Conservation (phyloP, 2,329 filamentous ascomycete genomes). For the Knoxdaviesia proteae region DNA sequence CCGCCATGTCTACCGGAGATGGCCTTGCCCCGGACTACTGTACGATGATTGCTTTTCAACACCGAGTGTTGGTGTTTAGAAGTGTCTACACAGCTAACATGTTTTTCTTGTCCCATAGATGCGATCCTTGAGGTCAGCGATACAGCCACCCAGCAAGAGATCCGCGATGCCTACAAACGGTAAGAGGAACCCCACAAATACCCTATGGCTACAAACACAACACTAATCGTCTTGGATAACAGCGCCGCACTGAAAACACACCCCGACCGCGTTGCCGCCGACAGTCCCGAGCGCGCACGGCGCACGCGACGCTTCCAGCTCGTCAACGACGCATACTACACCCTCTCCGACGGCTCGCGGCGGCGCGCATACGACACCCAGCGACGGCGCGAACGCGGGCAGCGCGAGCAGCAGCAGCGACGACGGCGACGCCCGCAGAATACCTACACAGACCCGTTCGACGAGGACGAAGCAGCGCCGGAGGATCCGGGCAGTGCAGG, state of each 20-base stretch:
- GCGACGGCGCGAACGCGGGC: neutral
- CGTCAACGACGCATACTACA: slow-evolving; percentile 86
- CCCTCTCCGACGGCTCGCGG: slow-evolving; percentile 58
- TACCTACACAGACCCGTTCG: slow-evolving; percentile 20
- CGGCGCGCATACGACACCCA: slow-evolving; percentile 71
- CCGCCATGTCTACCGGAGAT: too few relatives aligned
- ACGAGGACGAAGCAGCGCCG: slow-evolving; percentile 16
- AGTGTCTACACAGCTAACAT: neutral
- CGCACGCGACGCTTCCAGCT: slow-evolving; percentile 81
- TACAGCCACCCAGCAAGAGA: slow-evolving; percentile 58
- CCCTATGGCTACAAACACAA: slow-evolving; percentile 2
- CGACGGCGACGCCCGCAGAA: slow-evolving; percentile 13
- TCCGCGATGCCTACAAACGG: slow-evolving; percentile 91
- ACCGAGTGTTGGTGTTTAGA: neutral
- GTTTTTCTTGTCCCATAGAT: slow-evolving; percentile 25
- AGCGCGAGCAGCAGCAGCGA: too few relatives aligned
- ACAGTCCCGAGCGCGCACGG: slow-evolving; percentile 61
- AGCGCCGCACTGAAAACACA: slow-evolving; percentile 82
- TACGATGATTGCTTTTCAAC: neutral
- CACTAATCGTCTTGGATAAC: slow-evolving; percentile 1
- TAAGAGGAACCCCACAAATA: slow-evolving; percentile 12
- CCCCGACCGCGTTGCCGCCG: slow-evolving; percentile 68
- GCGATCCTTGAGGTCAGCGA: slow-evolving; percentile 52
- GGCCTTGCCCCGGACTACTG: slow-evolving; percentile 3
- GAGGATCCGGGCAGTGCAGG: neutral